Percentiles rank a stretch among this genome's conserved stretches.
Conservation (phyloP, 1,139 yeast species). For the Magnusiomyces suaveolens region DNA sequence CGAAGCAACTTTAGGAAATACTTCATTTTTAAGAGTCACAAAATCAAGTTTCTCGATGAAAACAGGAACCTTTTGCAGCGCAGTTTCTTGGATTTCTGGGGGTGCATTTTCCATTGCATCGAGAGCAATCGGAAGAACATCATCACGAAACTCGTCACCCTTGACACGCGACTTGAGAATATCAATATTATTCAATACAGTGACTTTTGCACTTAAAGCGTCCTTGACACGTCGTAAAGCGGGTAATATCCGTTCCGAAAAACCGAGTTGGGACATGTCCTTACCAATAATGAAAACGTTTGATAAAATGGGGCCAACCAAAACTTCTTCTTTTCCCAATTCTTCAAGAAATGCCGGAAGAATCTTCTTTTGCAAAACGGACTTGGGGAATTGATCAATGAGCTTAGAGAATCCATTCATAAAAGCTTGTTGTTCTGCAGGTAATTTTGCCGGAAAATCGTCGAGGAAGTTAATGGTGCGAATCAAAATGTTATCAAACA, state of each 20-base stretch:
- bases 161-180: constrained; percentile 46
- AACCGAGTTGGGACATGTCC: constrained; percentile 62
- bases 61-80: constrained; percentile 40
- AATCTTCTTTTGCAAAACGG: constrained; percentile 61
- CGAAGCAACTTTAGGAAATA: constrained; percentile 62
- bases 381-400: constrained; percentile 59
- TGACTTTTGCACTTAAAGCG: constrained; percentile 42
- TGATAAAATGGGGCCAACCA: constrained; percentile 47
- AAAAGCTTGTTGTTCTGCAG: constrained; percentile 59
- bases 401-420: constrained; percentile 56
- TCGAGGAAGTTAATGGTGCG: constrained; percentile 77
- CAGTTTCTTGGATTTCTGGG: constrained; percentile 46
- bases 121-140: constrained; percentile 32
- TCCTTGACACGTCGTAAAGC: constrained; percentile 38
- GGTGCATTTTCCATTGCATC: constrained; percentile 29
- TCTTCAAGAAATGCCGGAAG: constrained; percentile 56
- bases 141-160: constrained; percentile 33
- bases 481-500: constrained; percentile 72
- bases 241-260: constrained; percentile 60
- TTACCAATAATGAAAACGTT: constrained; percentile 52
- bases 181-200: constrained; percentile 48
- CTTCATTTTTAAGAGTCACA: constrained; percentile 59
- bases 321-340: constrained; percentile 37
- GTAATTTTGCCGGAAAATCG: constrained; percentile 67
- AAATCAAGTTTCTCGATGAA: constrained; percentile 51